Conservation (phyloP, 2,329 filamentous ascomycete genomes). For the Cercospora beticola region DNA sequence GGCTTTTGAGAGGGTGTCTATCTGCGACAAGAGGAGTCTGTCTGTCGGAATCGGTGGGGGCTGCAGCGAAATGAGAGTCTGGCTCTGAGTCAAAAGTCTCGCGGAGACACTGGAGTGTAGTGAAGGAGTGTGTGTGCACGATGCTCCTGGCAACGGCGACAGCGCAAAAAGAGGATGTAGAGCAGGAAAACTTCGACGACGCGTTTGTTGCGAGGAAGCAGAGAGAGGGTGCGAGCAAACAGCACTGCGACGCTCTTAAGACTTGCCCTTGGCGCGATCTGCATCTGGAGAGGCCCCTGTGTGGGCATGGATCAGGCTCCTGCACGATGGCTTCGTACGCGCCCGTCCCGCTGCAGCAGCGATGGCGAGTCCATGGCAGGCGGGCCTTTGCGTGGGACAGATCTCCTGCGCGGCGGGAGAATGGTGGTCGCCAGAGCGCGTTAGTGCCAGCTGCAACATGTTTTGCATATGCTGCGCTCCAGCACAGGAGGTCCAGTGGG, state of each 20-base stretch:
- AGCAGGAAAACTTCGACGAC: not conserved
- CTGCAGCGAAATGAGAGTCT: constrained; percentile 27
- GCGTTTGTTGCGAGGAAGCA: constrained; percentile 11
- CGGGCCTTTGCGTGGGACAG: constrained; percentile 20
- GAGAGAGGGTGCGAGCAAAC: not conserved
- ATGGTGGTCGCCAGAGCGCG: constrained; percentile 2
- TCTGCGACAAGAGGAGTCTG: constrained; percentile 15
- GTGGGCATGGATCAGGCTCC: constrained; percentile 18
- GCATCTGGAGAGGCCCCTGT: constrained; percentile 20
- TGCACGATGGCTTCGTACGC: constrained; percentile 21
- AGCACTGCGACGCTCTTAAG: constrained; percentile 21
- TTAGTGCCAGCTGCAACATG: constrained; percentile 6
- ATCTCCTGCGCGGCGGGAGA: constrained; percentile 17
- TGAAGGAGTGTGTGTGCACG: constrained; percentile 25
- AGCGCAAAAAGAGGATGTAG: not conserved
- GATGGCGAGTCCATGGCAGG: constrained; percentile 13
- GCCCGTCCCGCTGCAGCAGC: constrained; percentile 21
- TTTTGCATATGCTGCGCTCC: constrained; percentile 4
- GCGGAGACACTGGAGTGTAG: constrained; percentile 21
- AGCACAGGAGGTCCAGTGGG: constrained; percentile 8
- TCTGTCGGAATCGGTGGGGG: constrained; percentile 8
- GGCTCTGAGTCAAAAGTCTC: constrained; percentile 23
- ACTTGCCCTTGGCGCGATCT: constrained; percentile 28
- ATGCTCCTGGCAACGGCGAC: constrained; percentile 28
- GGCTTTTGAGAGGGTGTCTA: constrained; percentile 5